phyloP scores from a whole-genome alignment of 441 rosid genomes.

The California macrophylla region DNA sequence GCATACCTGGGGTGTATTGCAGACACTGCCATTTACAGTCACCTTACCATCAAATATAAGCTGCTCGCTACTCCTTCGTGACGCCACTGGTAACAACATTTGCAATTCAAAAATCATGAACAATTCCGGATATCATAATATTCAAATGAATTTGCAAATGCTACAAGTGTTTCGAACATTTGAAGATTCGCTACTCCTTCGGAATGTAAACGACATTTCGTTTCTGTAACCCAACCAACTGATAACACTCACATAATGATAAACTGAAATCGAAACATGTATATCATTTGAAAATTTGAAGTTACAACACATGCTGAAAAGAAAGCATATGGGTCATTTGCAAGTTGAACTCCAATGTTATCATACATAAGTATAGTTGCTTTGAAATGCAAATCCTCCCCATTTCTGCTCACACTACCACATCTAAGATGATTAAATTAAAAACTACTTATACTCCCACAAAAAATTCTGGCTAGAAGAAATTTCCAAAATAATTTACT shows the following conservation, averaged over 20 bases:
- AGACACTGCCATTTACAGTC: slow-evolving; percentile 66
- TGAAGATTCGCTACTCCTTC: too few relatives aligned
- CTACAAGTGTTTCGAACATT: too few relatives aligned
- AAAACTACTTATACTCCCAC: background rate
- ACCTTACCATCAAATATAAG: slow-evolving; percentile 75
- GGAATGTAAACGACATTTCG: too few relatives aligned
- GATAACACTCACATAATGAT: background rate
- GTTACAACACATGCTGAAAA: background rate
- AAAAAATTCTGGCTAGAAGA: too few relatives aligned
- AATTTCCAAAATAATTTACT: background rate
- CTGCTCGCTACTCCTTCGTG: slow-evolving; percentile 74
- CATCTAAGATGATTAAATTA: background rate
- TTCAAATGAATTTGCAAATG: too few relatives aligned
- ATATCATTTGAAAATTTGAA: background rate
- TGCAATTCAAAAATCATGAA: background rate
- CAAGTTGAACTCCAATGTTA: background rate
- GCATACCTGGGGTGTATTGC: slow-evolving; percentile 68
- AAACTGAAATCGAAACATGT: background rate
- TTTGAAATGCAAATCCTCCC: background rate
- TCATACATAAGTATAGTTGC: background rate
- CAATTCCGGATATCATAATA: too few relatives aligned
- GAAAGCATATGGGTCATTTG: background rate
- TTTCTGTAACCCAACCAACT: too few relatives aligned
- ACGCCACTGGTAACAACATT: slow-evolving; percentile 46
- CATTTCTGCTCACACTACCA: background rate